These are phyloP conservation scores for Cladosporium halotolerans DNA, from an alignment of 2,329 filamentous ascomycete species.

Conservation along the genomic window DNA sequence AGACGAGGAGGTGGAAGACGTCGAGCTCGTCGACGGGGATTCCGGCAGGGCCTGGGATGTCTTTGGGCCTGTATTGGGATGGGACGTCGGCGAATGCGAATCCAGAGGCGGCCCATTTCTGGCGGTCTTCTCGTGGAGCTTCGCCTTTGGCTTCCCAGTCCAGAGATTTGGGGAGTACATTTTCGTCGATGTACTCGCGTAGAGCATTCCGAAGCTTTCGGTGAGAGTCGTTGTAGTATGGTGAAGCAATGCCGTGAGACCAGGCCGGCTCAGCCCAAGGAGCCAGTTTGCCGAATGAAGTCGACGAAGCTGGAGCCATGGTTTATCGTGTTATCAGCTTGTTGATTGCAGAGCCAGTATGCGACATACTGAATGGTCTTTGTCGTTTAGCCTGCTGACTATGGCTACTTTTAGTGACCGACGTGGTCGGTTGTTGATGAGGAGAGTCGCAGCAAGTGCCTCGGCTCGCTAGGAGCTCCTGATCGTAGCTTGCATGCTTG, in stretches of 20 bases:
- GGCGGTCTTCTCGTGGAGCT: conserved; percentile 41
- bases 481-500: not conserved
- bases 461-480: not conserved
- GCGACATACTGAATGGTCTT: not conserved
- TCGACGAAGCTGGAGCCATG: not conserved
- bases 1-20: conserved; percentile 45
- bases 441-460: not conserved
- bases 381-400: not conserved
- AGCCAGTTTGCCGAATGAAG: conserved; percentile 17
- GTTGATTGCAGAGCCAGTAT: not conserved
- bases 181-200: conserved; percentile 53
- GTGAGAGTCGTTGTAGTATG: conserved; percentile 60
- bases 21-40: conserved; percentile 48
- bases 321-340: not conserved
- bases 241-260: conserved; percentile 45
- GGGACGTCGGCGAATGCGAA: conserved; percentile 41
- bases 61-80: conserved; percentile 36
- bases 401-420: not conserved
- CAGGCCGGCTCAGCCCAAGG: conserved; percentile 45
- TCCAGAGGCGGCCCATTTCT: conserved; percentile 36
- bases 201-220: conserved; percentile 51
- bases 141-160: conserved; percentile 55
- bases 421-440: not conserved
- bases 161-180: conserved; percentile 52
- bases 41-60: conserved; percentile 38